Percentiles rank a stretch among this genome's conserved stretches.
Conservation (phyloP, 164 flowering plant species). For the Magnolia kwangsiensis region DNA sequence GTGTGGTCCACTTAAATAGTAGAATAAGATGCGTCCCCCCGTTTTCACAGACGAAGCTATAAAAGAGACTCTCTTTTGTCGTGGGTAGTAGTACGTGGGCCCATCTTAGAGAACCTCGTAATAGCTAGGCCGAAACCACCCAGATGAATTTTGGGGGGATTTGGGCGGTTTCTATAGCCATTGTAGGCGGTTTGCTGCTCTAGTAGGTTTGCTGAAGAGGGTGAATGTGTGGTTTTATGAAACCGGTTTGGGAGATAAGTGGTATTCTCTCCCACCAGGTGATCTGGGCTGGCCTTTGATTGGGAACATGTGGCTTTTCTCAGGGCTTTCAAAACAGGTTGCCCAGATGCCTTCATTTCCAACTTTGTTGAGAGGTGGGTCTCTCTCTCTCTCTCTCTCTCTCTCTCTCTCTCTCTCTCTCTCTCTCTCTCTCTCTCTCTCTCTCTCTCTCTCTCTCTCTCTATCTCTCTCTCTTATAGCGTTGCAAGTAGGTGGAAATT, state of each 20-base stretch:
- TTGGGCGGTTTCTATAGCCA: conserved; percentile 3
- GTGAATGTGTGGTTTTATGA: conserved; percentile 58
- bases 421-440: no score
- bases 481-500: no score
- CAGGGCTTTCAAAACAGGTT: conserved; percentile 61
- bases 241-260: conserved; percentile 42
- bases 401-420: no score
- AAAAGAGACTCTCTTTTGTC: background rate
- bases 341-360: conserved; percentile 79
- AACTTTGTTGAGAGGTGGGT: conserved; percentile 50
- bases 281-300: conserved; percentile 83
- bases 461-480: no score
- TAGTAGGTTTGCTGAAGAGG: conserved; percentile 32
- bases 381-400: conserved; percentile 13
- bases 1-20: background rate
- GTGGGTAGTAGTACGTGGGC: no score
- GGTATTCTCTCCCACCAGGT: conserved; percentile 67
- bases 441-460: no score
- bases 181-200: conserved; percentile 21
- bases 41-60: background rate
- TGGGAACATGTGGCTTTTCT: conserved; percentile 85
- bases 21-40: background rate
- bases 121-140: background rate
- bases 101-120: no score
- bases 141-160: conserved; percentile 3